Base-by-base conservation (phyloP, 495 filamentous ascomycete species). In the Pyrenula massariospora region DNA sequence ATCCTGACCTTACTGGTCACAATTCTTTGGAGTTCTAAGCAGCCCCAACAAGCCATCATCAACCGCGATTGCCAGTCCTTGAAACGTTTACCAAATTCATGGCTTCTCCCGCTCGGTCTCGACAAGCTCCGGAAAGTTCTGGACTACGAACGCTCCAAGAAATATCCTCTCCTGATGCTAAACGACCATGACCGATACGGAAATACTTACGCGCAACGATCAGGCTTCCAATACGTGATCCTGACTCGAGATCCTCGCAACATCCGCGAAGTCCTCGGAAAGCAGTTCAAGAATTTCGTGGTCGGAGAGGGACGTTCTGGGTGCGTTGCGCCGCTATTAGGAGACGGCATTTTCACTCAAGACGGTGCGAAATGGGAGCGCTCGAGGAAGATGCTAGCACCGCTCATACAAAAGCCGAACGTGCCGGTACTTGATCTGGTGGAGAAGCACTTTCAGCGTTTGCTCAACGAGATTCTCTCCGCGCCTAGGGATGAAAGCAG, bases 221-320 rank as follows among this genome's bases (percentile, higher is more conserved):
- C 31, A 5, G 31, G 31, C 5, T 42, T 42, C 15, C 31, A 42
- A 8, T 42, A 42, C 31, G 31, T 36, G 3, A 53, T 78, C 52
- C 63, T 70, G 53, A 86, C 84, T 1, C 66, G 66, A 52, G 83
- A 87, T 53, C 84, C 82, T 1, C 79, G 85, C 65, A 91, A 88
- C 66, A 79, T 90, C 65, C 83, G 89, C 66, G 80, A 85, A 12
- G 70, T 91, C 24, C 71, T 90, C 2, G 82, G 85, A 0, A 80
- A 78, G 0, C 80, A 88, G 62, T 89, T 88, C 62, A 70, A 75
- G 19, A 80, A 81, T 57, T 83, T 74, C 60, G 70, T 65, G 12
- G 25, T 58, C 51, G 25, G 51, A 20, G 36, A 23, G 24, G 31
- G 31, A 5, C 53, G 67, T 3, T 25, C 55, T 15, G 49, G 57